Conservation (phyloP, 2,329 filamentous ascomycete genomes). For the Neonectria sp. region DNA sequence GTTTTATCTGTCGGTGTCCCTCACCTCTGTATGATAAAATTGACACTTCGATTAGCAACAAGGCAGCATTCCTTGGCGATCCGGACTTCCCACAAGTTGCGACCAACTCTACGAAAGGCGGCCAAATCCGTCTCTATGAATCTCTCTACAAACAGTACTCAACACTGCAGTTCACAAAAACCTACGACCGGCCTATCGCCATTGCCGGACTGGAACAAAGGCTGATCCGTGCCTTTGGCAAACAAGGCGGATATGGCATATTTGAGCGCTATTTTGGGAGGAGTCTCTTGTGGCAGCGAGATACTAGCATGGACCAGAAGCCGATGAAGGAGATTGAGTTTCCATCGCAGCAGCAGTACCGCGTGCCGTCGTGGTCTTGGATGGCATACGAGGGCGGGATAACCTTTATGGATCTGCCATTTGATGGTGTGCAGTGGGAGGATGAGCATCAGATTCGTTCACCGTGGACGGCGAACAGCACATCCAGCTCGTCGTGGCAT, state of each 20-base stretch:
- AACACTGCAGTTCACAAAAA: conserved; percentile 26
- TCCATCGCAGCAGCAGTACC: conserved; percentile 10
- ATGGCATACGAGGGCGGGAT: conserved; percentile 53
- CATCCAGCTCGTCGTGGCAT: conserved; percentile 19
- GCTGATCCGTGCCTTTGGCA: conserved; percentile 27
- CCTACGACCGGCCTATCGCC: conserved; percentile 36
- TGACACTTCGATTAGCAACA: not conserved
- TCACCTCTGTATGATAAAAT: not conserved
- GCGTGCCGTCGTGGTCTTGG: conserved; percentile 54
- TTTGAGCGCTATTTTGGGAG: conserved; percentile 33
- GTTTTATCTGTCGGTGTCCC: not conserved
- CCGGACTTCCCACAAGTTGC: conserved; percentile 35
- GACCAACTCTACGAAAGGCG: conserved; percentile 24
- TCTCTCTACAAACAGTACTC: conserved; percentile 38
- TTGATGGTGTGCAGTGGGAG: conserved; percentile 35
- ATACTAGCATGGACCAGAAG: not conserved
- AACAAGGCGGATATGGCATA: conserved; percentile 38
- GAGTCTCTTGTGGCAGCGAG: conserved; percentile 38
- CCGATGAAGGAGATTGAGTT: conserved; percentile 21
- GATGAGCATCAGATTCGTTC: conserved; percentile 19
- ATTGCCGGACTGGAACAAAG: conserved; percentile 38
- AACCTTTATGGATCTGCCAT: conserved; percentile 43
- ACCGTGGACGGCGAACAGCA: conserved; percentile 19
- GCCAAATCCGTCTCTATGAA: conserved; percentile 34
- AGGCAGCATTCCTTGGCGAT: conserved; percentile 38